Evolutionary conservation across 108 stramenopile species (phyloP).

Genomic region (Pelagomonas calceolata): DNA sequence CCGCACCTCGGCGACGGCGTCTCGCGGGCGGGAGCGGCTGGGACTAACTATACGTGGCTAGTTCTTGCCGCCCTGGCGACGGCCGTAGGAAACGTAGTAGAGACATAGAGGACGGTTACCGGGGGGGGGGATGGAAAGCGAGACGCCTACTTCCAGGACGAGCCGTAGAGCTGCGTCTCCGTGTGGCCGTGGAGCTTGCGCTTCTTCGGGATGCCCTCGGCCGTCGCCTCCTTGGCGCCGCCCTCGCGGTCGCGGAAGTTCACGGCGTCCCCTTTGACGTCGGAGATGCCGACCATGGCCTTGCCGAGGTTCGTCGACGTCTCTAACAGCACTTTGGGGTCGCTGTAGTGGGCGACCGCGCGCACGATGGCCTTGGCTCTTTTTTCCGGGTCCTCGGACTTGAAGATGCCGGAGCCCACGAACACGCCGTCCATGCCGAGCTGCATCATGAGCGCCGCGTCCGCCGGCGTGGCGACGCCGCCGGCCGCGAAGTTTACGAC

Average conservation of each 20-base stretch:
- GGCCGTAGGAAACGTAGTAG: no score
- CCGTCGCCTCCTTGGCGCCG: conserved; percentile 43
- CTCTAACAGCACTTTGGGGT: conserved; percentile 92
- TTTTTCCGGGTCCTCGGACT: conserved; percentile 77
- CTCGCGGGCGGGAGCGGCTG: no score
- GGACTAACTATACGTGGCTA: no score
- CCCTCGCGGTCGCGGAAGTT: conserved; percentile 98
- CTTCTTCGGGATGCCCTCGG: conserved; percentile 77
- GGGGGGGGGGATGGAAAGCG: no score
- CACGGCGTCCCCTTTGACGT: conserved; percentile 86
- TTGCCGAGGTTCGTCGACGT: conserved; percentile 83
- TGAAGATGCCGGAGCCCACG: conserved; percentile 96
- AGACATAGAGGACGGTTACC: no score
- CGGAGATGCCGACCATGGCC: conserved; percentile 94
- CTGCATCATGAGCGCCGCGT: conserved; percentile 99
- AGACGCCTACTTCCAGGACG: conserved; percentile 53
- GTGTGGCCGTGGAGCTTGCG: conserved; percentile 66
- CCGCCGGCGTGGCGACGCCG: conserved; percentile 96
- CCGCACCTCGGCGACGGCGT: no score
- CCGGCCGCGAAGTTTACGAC: conserved; percentile 99
- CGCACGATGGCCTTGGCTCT: conserved; percentile 90
- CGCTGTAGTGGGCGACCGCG: conserved; percentile 90
- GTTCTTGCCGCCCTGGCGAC: no score
- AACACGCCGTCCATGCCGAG: conserved; percentile 97
- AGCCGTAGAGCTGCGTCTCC: conserved; percentile 89